A percentile compares a stretch with the other conserved stretches of the same genome.
These are phyloP conservation scores for Aspergillus campestris DNA, from an alignment of 495 filamentous ascomycete species.

Conservation along the genomic window DNA sequence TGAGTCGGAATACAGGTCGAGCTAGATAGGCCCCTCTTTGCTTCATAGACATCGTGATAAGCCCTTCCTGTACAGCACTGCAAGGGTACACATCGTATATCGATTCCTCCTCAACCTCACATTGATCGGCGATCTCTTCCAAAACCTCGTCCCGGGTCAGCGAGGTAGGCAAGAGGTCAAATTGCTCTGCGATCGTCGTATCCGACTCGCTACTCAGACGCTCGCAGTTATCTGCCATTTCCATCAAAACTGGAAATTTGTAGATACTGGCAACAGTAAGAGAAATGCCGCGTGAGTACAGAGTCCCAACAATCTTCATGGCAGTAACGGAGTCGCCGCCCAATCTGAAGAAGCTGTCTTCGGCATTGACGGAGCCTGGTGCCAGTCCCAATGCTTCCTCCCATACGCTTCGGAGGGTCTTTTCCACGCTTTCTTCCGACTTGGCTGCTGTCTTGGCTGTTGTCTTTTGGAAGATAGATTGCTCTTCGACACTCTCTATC, in stretches of 20 bases:
- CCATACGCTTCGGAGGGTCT: conserved; percentile 28
- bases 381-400: conserved; percentile 29
- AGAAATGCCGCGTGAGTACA: conserved; percentile 31
- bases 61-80: conserved; percentile 62
- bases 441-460: conserved; percentile 9
- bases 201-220: conserved; percentile 1
- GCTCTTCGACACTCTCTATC: not conserved
- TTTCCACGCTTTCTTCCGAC: conserved; percentile 19
- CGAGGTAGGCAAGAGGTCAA: conserved; percentile 34
- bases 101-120: conserved; percentile 26
- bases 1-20: conserved; percentile 37
- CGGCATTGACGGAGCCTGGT: conserved; percentile 28
- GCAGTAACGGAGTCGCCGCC: conserved; percentile 51
- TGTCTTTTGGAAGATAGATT: too few relatives aligned
- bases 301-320: conserved; percentile 45
- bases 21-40: conserved; percentile 46
- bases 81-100: conserved; percentile 57
- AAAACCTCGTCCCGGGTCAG: conserved; percentile 22
- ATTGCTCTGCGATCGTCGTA: conserved; percentile 24
- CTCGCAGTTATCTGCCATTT: conserved; percentile 36
- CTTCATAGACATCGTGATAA: conserved; percentile 53
- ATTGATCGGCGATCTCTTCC: conserved; percentile 38
- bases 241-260: conserved; percentile 33
- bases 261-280: conserved; percentile 46
- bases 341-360: conserved; percentile 45